These are phyloP conservation scores for Colletotrichum chlorophyti DNA, from an alignment of 2,329 filamentous ascomycete genomes.

Conservation along the genomic window DNA sequence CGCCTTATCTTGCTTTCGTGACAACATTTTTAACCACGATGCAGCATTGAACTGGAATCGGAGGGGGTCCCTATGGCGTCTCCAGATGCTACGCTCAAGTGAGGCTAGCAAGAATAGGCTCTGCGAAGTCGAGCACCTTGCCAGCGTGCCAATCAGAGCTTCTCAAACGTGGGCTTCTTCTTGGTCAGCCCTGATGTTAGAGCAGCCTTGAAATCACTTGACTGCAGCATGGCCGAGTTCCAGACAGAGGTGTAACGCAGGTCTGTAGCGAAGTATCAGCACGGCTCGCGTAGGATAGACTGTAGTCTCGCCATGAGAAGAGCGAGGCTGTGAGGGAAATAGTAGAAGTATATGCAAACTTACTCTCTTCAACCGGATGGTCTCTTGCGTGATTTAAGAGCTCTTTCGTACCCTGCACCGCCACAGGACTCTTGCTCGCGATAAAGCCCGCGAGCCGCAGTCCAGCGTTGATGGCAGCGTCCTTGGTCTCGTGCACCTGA, in stretches of 20 bases:
- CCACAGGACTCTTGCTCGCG: slow-evolving; percentile 84
- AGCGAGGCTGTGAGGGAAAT: not conserved
- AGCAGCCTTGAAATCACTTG: slow-evolving; percentile 76
- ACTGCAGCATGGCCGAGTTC: slow-evolving; percentile 87
- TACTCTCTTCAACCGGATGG: slow-evolving; percentile 77
- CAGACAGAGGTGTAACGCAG: slow-evolving; percentile 85
- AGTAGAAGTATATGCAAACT: slow-evolving; percentile 37
- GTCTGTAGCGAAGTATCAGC: slow-evolving; percentile 46
- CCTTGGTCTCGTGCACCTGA: slow-evolving; percentile 68
- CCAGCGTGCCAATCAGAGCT: slow-evolving; percentile 61
- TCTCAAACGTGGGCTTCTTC: slow-evolving; percentile 82
- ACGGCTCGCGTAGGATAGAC: not conserved
- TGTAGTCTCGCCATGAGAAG: not conserved
- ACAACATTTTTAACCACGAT: not conserved
- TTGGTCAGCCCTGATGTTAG: slow-evolving; percentile 80
- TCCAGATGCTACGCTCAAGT: not conserved
- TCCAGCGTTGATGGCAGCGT: slow-evolving; percentile 66
- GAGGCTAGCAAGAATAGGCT: not conserved
- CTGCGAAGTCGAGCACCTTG: no score
- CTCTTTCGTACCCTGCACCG: slow-evolving; percentile 87
- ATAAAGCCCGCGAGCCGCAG: slow-evolving; percentile 70
- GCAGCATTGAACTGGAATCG: not conserved
- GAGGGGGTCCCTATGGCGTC: no score
- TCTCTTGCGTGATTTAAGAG: slow-evolving; percentile 83
- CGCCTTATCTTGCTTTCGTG: not conserved